Percentiles rank a stretch among this genome's conserved stretches.
Evolutionary conservation across 768 basidiomycete genomes (phyloP).

Genomic region (Lactarius sanguifluus): DNA sequence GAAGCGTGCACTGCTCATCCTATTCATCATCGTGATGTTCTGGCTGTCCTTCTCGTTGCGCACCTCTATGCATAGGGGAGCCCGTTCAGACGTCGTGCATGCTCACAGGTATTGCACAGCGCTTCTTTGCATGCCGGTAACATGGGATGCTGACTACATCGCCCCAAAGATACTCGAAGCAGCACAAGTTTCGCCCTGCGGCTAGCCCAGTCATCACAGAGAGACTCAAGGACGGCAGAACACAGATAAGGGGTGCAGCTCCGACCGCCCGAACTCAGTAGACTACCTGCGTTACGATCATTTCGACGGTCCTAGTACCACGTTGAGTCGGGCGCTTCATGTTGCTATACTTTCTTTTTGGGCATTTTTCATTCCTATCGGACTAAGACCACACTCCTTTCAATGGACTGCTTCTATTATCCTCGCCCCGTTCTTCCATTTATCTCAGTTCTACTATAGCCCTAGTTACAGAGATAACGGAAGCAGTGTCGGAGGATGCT

Average conservation of each 20-base stretch:
- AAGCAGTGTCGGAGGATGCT: neutral
- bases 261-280: constrained; percentile 34
- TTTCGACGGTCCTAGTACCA: neutral
- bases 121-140: neutral
- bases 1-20: constrained; percentile 49
- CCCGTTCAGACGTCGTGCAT: constrained; percentile 51
- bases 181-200: constrained; percentile 79
- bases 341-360: neutral
- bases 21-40: constrained; percentile 43
- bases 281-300: neutral
- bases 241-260: constrained; percentile 67
- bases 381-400: constrained; percentile 7
- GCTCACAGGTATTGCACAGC: constrained; percentile 55
- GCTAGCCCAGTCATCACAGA: constrained; percentile 84
- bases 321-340: neutral
- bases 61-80: constrained; percentile 12
- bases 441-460: neutral
- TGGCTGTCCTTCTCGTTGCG: constrained; percentile 41
- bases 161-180: constrained; percentile 68
- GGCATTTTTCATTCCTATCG: neutral
- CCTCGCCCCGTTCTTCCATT: neutral
- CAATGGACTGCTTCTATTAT: neutral
- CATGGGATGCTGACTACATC: constrained; percentile 1
- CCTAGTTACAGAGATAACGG: neutral
- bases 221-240: constrained; percentile 65